Evolutionary conservation across 441 rosid species (phyloP), one percentile per base, ranked within the genome.

Genomic region (Caryocar brasiliense): DNA sequence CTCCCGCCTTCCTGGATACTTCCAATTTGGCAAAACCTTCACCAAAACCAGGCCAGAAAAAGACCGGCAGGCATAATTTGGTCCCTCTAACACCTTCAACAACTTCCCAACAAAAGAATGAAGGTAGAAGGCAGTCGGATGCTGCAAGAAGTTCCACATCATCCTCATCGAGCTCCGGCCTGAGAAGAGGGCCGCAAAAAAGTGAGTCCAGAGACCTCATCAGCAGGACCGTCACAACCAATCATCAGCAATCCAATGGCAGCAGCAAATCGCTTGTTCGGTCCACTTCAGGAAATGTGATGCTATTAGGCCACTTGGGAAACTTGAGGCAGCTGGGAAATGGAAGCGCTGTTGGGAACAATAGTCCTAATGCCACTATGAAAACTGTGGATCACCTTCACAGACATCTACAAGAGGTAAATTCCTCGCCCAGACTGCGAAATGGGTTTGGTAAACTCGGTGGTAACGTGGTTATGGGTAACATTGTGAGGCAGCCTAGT

Each of bases 401-500:
- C 2, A 64, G 6, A 44, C 56, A 65, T 21, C 23, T 36, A 27
- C 66, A 42, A 25, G 64, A 65, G 23, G 45, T 10, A 36, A 57
- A 15, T 21, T 53, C 47, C 38, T 50, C 20, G 24, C 32, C 51
- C 5, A 58, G 44, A 27, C 29, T 72, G 19, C 63, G 55, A 65
- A 41, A 58, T 48, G 67, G 60, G 9, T 55, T 51, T 38, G 44
- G 56, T 22, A 70, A 51, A 26, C 48, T 51, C 17, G 64, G 69
- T 2, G 49, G 44, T 2, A 59, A 57, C 34, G 70, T 81, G 25
- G 60, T 62, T 8, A 73, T 75, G 83, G 90, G 88, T 8, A 87
- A 87, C 70, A 79, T 81, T 22, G 67, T 75, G 50, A 78, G 70
- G 69, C 71, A 78, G 47, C 65, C 77, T 2, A 58, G 68, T 8